Evolutionary conservation across 306 rosid species (phyloP).

Genomic region (Cucumis melo): DNA sequence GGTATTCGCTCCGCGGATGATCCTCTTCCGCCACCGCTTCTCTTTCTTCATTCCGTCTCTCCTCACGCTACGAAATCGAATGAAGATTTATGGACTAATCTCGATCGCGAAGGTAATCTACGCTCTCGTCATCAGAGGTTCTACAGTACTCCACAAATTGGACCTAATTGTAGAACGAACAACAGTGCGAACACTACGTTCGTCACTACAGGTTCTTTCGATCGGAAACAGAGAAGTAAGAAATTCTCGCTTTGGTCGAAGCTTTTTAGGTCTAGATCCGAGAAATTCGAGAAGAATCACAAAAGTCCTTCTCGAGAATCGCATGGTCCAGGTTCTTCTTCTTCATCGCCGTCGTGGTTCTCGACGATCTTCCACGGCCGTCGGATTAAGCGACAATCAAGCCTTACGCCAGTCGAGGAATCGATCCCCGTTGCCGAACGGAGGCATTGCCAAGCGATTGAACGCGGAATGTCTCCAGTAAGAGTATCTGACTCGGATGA

Average conservation of each 20-base stretch:
- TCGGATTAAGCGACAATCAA: slow-evolving; percentile 20
- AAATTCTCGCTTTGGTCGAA: slow-evolving; percentile 30
- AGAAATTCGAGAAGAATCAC: slow-evolving; percentile 29
- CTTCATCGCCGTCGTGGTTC: slow-evolving; percentile 57
- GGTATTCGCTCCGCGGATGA: neutral
- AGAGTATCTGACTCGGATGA: slow-evolving; percentile 15
- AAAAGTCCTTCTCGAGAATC: slow-evolving; percentile 8
- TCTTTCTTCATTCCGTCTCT: slow-evolving; percentile 84
- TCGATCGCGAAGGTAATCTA: slow-evolving; percentile 12
- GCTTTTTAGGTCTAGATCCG: slow-evolving; percentile 46
- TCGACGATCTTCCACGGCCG: slow-evolving; percentile 35
- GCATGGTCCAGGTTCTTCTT: slow-evolving; percentile 15
- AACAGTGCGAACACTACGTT: neutral
- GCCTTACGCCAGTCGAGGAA: slow-evolving; percentile 5
- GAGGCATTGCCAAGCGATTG: slow-evolving; percentile 18
- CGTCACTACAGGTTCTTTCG: slow-evolving; percentile 5
- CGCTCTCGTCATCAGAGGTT: slow-evolving; percentile 16
- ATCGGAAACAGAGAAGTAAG: slow-evolving; percentile 30
- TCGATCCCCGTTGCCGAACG: slow-evolving; percentile 1
- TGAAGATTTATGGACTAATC: slow-evolving; percentile 17
- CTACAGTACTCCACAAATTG: slow-evolving; percentile 80
- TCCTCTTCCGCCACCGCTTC: slow-evolving; percentile 12
- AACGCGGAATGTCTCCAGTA: slow-evolving; percentile 91
- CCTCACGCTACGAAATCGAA: slow-evolving; percentile 76
- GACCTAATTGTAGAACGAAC: slow-evolving; percentile 26